These are phyloP conservation scores for Scorias spongiosa DNA, from an alignment of 2,329 filamentous ascomycete genomes.

Conservation along the genomic window DNA sequence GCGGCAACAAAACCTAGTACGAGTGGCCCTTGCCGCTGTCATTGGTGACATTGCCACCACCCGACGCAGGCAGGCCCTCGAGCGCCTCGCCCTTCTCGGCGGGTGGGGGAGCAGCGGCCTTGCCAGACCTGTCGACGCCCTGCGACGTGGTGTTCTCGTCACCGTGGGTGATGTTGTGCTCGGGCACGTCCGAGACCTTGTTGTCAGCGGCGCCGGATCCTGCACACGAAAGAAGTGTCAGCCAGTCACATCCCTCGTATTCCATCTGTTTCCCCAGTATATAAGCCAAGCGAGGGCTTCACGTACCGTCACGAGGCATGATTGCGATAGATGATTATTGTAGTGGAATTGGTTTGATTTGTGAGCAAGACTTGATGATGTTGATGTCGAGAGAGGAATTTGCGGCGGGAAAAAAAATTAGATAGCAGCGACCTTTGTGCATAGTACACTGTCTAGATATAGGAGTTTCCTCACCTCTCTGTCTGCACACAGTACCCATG, in stretches of 20 bases:
- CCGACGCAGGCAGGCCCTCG: slow-evolving; percentile 21
- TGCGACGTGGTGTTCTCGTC: slow-evolving; percentile 5
- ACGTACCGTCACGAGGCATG: slow-evolving; percentile 1
- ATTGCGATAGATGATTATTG: background rate
- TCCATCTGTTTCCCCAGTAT: too few relatives aligned
- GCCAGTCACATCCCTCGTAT: too few relatives aligned
- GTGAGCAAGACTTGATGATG: background rate
- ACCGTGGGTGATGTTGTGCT: background rate
- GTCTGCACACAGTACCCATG: too few relatives aligned
- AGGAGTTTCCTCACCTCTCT: too few relatives aligned
- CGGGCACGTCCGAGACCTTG: background rate
- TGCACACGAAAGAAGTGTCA: background rate
- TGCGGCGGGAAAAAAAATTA: too few relatives aligned
- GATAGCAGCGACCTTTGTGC: too few relatives aligned
- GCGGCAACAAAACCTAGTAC: too few relatives aligned
- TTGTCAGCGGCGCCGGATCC: slow-evolving; percentile 1
- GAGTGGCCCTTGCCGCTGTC: background rate
- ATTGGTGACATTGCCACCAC: slow-evolving; percentile 13
- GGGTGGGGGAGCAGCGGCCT: slow-evolving; percentile 24
- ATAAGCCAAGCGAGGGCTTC: too few relatives aligned
- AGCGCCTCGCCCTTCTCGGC: slow-evolving; percentile 24
- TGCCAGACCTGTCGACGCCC: slow-evolving; percentile 23
- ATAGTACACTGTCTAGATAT: too few relatives aligned
- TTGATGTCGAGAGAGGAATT: background rate
- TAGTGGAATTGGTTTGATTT: background rate